Conservation (phyloP, 2,329 filamentous ascomycete genomes). For the Amylocarpus encephaloides region DNA sequence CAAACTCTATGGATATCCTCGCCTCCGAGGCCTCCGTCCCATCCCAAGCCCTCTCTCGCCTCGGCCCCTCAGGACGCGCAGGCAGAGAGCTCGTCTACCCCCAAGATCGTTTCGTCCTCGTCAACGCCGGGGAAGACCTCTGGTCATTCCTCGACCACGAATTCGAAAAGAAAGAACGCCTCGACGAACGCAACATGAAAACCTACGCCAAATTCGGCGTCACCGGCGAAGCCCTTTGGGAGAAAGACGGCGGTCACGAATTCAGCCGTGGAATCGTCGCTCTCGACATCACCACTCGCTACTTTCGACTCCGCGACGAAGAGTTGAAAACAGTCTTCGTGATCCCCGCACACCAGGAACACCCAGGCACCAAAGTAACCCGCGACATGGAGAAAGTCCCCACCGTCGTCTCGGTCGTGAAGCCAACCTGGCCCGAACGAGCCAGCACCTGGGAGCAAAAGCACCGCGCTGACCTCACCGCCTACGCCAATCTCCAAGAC, state of each 20-base stretch:
- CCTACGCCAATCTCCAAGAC: slow-evolving; percentile 7
- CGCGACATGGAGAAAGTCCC: slow-evolving; percentile 41
- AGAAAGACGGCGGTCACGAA: slow-evolving; percentile 15
- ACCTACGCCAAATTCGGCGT: slow-evolving; percentile 35
- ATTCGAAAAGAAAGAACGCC: slow-evolving; percentile 33
- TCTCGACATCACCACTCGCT: slow-evolving; percentile 45
- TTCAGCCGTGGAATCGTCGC: slow-evolving; percentile 38
- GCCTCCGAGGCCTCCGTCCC: slow-evolving; percentile 45
- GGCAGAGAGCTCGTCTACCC: slow-evolving; percentile 45
- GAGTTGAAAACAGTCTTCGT: slow-evolving; percentile 44
- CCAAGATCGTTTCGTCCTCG: slow-evolving; percentile 51
- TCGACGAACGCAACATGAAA: slow-evolving; percentile 36
- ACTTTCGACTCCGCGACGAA: slow-evolving; percentile 43
- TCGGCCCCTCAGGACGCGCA: slow-evolving; percentile 45
- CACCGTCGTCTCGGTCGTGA: slow-evolving; percentile 31
- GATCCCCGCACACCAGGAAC: slow-evolving; percentile 43
- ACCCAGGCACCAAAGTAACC: slow-evolving; percentile 41
- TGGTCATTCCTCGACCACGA: slow-evolving; percentile 40
- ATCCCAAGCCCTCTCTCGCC: slow-evolving; percentile 44
- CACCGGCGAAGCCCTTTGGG: slow-evolving; percentile 34
- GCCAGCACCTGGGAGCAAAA: slow-evolving; percentile 24
- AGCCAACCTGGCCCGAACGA: slow-evolving; percentile 27
- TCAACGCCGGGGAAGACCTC: slow-evolving; percentile 48
- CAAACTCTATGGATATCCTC: slow-evolving; percentile 44
- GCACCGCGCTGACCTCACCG: slow-evolving; percentile 17